Evolutionary conservation across 495 filamentous ascomycete genomes (phyloP).

Genomic region (Corynascus novoguineensis): DNA sequence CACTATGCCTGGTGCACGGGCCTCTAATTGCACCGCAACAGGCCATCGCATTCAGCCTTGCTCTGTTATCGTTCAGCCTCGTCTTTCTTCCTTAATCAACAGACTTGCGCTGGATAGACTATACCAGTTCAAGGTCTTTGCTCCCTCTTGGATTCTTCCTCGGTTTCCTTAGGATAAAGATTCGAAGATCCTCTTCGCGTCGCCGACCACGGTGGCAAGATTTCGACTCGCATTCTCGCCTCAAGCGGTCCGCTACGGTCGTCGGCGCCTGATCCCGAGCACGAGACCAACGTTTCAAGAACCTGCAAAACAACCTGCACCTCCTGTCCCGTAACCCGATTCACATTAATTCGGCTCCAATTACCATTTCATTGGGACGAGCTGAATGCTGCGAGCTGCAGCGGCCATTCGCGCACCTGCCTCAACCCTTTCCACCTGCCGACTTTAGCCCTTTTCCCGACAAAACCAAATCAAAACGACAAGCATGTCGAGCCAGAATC

Average conservation of each 20-base stretch:
- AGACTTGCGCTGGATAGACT: neutral
- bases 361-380: too few relatives aligned
- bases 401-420: neutral
- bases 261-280: too few relatives aligned
- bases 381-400: too few relatives aligned
- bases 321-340: too few relatives aligned
- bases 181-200: neutral
- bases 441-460: neutral
- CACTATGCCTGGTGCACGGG: neutral
- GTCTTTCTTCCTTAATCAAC: neutral
- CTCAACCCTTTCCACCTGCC: neutral
- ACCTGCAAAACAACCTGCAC: too few relatives aligned
- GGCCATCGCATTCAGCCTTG: neutral
- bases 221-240: too few relatives aligned
- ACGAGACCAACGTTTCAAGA: too few relatives aligned
- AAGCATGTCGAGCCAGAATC: constrained; percentile 38
- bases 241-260: too few relatives aligned
- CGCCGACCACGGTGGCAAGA: too few relatives aligned
- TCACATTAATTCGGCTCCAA: too few relatives aligned
- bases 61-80: neutral
- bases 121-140: neutral
- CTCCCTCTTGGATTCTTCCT: neutral
- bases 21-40: neutral
- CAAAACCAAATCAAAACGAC: neutral
- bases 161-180: neutral